Conservation (phyloP, 257 asterid genomes). For the Nicotiana knightiana region DNA sequence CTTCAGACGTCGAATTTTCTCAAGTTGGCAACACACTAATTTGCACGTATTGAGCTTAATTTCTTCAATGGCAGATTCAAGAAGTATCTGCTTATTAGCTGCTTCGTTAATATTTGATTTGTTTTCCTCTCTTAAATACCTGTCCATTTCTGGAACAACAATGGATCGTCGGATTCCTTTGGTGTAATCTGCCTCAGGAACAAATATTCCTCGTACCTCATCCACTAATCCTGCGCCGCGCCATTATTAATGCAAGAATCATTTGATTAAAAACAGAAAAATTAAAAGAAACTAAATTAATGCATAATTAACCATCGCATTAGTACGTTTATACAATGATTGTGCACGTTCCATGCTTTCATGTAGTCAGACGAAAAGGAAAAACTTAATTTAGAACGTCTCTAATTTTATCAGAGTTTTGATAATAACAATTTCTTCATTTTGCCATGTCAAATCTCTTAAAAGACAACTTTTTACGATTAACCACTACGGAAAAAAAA, state of each 20-base stretch:
- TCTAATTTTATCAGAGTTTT: no score
- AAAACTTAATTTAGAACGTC: no score
- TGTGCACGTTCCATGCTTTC: no score
- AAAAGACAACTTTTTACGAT: no score
- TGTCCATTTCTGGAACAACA: constrained; percentile 14
- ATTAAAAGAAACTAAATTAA: no score
- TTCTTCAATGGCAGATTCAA: constrained; percentile 11
- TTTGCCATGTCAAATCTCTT: no score
- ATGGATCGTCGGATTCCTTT: constrained; percentile 6
- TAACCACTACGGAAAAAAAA: no score
- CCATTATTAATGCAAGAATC: background rate
- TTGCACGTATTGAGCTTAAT: constrained; percentile 18
- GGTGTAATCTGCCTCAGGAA: background rate
- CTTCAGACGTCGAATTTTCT: constrained; percentile 13
- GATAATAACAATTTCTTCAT: no score
- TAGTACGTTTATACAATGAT: no score
- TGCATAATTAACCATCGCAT: no score
- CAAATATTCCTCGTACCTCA: constrained; percentile 16
- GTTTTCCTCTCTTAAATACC: background rate
- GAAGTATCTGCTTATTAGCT: background rate
- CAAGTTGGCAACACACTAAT: constrained; percentile 12
- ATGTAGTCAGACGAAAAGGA: no score
- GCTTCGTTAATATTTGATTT: background rate
- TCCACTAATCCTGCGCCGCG: constrained; percentile 12
- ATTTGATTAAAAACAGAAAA: background rate